Evolutionary conservation across 768 basidiomycete genomes (phyloP), one percentile per base, ranked within the genome.

Genomic region (Imleria badia): DNA sequence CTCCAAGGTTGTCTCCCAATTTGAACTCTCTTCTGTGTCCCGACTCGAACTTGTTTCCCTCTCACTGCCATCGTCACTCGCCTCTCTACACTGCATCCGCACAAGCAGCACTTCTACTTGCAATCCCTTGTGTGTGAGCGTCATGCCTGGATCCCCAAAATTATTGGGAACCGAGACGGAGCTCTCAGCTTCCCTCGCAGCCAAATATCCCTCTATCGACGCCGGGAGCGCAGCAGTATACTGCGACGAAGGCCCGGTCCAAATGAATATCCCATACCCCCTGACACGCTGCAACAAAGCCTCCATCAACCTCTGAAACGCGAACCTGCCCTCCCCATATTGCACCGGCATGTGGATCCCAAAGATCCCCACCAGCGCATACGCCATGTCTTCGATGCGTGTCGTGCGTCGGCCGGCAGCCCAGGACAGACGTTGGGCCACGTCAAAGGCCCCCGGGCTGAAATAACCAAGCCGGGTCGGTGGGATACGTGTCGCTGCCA

Each of bases 291-390:
- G 43, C 43, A 58, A 36, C 30, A 58, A 19, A 5, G 56, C 42
- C 29, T 58, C 55, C 45, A 49, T 45, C 40, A 65, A 31, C 42
- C 64, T 61, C 42, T 56, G 53, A 43, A 66, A 66, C 5, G 65
- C 65, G 33, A 48, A 65, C 29, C 26, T 52, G 1, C 66, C 66
- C 33, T 66, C 65, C 22, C 67, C 65, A 29, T 66, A 68, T 13
- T 52, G 52, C 19, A 66, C 52, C 2, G 65, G 65, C 40, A 67
- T 51, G 29, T 50, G 19, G 48, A 66, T 54, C 12, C 43, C 53
- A 36, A 66, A 63, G 14, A 68, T 48, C 3, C 61, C 64, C 47
- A 67, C 50, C 19, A 66, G 52, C n/a, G 60, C 60, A n/a, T 67
- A 63, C 20, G 64, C 59, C 48, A 33, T 51, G n/a, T 68, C 67